Evolutionary conservation across 108 stramenopile genomes (phyloP).

Genomic region (Cyclotella sp.): DNA sequence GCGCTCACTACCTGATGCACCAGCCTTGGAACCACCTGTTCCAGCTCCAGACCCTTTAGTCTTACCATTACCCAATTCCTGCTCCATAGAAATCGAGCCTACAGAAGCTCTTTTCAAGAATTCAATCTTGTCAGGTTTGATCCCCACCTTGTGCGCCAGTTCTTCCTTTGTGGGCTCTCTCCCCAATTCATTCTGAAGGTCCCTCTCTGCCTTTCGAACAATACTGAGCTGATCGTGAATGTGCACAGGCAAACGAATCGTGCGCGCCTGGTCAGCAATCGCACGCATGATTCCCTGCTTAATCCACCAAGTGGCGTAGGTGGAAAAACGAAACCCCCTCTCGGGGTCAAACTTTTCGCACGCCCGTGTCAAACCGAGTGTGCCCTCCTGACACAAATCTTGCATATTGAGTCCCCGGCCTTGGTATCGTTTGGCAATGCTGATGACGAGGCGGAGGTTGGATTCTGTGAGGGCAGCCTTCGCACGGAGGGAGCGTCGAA

Average conservation of each 20-base stretch:
- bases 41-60: constrained; percentile 83
- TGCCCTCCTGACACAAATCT: constrained; percentile 96
- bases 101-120: constrained; percentile 77
- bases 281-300: constrained; percentile 95
- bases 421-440: constrained; percentile 91
- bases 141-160: constrained; percentile 61
- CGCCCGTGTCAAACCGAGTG: constrained; percentile 90
- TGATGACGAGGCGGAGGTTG: constrained; percentile 90
- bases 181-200: constrained; percentile 73
- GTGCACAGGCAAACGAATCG: constrained; percentile 93
- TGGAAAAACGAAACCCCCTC: constrained; percentile 92
- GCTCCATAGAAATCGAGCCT: constrained; percentile 82
- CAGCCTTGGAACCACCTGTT: constrained; percentile 60
- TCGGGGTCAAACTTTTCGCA: constrained; percentile 97
- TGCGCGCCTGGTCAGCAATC: constrained; percentile 91
- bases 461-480: constrained; percentile 87
- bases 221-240: constrained; percentile 84
- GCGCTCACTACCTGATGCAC: constrained; percentile 54
- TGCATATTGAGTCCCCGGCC: constrained; percentile 82
- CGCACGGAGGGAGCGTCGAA: constrained; percentile 82
- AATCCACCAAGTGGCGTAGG: constrained; percentile 99
- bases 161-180: constrained; percentile 83
- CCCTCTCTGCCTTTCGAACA: constrained; percentile 72
- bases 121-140: constrained; percentile 79
- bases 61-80: constrained; percentile 66